These are phyloP conservation scores for Luffa acutangula DNA, from an alignment of 306 rosid genomes.

Conservation along the genomic window DNA sequence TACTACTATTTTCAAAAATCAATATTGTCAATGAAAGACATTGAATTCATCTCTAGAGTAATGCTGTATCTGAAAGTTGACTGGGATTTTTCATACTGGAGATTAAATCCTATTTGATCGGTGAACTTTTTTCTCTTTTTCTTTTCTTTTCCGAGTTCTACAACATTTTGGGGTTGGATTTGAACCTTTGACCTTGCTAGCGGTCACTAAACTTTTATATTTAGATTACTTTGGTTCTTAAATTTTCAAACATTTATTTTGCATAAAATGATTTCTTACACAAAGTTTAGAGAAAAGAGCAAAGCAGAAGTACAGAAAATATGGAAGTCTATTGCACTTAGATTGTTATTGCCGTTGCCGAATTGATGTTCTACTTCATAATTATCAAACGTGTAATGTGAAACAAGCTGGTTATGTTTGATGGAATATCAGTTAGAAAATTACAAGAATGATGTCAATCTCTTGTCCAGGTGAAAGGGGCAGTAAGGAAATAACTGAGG, in stretches of 20 bases:
- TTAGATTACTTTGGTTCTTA: not conserved
- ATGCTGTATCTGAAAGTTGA: not conserved
- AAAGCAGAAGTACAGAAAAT: not conserved
- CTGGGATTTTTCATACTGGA: not conserved
- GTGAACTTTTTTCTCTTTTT: too few species aligned
- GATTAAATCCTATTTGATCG: not conserved
- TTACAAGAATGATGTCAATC: not conserved
- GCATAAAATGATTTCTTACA: not conserved
- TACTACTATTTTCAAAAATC: not conserved
- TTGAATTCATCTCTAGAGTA: not conserved
- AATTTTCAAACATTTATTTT: not conserved
- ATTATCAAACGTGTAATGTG: not conserved
- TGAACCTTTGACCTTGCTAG: too few species aligned
- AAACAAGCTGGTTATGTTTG: not conserved
- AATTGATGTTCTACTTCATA: not conserved
- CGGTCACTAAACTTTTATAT: not conserved
- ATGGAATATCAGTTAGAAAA: not conserved
- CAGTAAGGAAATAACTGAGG: constrained; percentile 43
- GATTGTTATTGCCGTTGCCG: not conserved
- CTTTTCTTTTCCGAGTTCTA: too few species aligned
- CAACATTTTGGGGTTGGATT: too few species aligned
- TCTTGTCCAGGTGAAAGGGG: constrained; percentile 1
- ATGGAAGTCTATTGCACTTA: not conserved
- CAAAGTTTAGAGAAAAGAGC: not conserved
- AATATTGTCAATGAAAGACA: not conserved